These are phyloP conservation scores for Crithidia fasciculata DNA, from an alignment of 208 protist genomes.

Conservation along the genomic window DNA sequence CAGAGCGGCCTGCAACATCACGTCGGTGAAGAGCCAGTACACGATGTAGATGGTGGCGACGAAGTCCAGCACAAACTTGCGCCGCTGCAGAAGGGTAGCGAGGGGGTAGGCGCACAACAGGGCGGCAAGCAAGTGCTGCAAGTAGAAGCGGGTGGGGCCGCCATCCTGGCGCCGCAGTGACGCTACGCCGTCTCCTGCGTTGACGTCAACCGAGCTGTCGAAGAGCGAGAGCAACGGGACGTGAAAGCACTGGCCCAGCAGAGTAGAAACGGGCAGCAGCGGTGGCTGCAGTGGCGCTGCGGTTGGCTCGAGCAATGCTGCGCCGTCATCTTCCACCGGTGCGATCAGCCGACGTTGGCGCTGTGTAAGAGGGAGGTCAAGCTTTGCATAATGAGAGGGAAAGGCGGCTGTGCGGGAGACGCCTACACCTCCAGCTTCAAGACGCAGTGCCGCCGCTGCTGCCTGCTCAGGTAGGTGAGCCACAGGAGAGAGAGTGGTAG, in stretches of 20 bases:
- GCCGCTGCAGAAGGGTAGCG: conserved; percentile 66
- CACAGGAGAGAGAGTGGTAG: neutral
- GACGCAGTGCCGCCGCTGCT: too few species aligned
- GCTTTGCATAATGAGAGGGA: too few species aligned
- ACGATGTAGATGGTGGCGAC: conserved; percentile 71
- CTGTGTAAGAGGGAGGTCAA: too few species aligned
- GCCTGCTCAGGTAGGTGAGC: neutral
- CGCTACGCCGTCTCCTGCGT: neutral
- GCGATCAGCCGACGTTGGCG: neutral
- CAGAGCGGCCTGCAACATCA: conserved; percentile 42
- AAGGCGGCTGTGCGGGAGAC: too few species aligned
- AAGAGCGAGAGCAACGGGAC: conserved; percentile 66
- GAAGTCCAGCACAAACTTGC: conserved; percentile 86
- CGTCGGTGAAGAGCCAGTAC: conserved; percentile 59
- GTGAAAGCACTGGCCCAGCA: conserved; percentile 53
- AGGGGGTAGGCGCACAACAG: conserved; percentile 57
- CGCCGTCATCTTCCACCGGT: conserved; percentile 1
- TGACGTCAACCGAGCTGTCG: conserved; percentile 23
- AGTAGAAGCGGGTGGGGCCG: conserved; percentile 51
- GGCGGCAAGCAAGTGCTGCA: conserved; percentile 66
- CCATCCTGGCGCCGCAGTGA: conserved; percentile 7
- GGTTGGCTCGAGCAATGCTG: neutral
- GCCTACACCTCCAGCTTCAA: too few species aligned
- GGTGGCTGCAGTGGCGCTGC: too few species aligned
- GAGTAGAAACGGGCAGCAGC: conserved; percentile 3